A percentile compares a stretch with the other conserved stretches of the same genome.
Evolutionary conservation across 1,284 basidiomycete genomes (phyloP).

Genomic region (Cryptococcus sp.): DNA sequence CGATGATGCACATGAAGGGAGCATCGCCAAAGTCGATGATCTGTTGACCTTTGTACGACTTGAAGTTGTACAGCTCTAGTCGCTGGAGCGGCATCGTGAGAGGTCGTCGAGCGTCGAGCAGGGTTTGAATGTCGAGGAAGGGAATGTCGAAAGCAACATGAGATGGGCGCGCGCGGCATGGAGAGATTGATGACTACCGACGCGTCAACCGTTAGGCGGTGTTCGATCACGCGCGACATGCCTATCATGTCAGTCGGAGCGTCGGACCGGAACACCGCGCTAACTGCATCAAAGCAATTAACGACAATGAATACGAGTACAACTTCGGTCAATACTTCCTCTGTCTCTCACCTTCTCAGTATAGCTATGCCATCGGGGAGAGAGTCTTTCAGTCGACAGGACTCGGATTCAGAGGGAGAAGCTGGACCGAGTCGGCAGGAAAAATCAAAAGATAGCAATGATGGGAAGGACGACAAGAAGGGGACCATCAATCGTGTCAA

Average conservation of each 20-base stretch:
- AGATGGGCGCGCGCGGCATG: background rate
- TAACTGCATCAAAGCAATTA: too few species aligned
- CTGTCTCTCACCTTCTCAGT: too few species aligned
- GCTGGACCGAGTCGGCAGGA: background rate
- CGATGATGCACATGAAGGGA: constrained; percentile 91
- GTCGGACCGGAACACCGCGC: too few species aligned
- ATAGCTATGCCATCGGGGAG: too few species aligned
- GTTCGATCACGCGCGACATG: too few species aligned
- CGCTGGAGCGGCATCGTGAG: constrained; percentile 45
- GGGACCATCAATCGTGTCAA: constrained; percentile 44
- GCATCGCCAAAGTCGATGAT: constrained; percentile 45
- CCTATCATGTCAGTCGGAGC: too few species aligned
- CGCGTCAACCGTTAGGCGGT: too few species aligned
- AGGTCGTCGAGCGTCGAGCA: too few species aligned
- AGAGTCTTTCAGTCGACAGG: background rate
- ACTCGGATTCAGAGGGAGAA: constrained; percentile 9
- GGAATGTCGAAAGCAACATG: background rate
- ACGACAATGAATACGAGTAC: too few species aligned
- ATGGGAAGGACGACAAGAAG: constrained; percentile 23
- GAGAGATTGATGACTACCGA: too few species aligned
- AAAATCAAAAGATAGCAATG: background rate
- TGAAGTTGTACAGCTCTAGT: constrained; percentile 88
- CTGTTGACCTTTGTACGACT: constrained; percentile 64
- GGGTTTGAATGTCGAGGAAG: background rate
- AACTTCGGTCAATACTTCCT: too few species aligned